These are phyloP conservation scores for Gardenia jasminoides DNA, from an alignment of 257 asterid species.

Conservation along the genomic window DNA sequence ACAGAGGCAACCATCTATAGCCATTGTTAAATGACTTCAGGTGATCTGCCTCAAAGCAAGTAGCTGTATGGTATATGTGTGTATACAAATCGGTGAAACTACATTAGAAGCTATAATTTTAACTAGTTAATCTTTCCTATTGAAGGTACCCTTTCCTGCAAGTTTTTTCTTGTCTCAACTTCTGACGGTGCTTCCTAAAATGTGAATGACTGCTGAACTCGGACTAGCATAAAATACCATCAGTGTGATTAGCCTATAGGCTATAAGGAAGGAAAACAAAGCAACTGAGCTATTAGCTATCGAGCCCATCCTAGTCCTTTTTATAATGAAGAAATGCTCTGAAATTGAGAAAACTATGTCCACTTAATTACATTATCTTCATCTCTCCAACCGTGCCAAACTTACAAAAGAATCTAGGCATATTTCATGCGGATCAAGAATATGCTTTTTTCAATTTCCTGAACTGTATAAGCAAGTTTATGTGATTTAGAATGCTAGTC, in stretches of 20 bases:
- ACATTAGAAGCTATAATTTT: not conserved
- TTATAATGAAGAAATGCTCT: not conserved
- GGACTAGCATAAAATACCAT: too few relatives aligned
- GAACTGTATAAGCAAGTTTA: not conserved
- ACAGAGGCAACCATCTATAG: too few relatives aligned
- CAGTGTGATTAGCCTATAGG: not conserved
- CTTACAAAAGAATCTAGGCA: too few relatives aligned
- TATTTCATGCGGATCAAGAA: too few relatives aligned
- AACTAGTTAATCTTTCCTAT: not conserved
- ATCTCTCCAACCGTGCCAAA: too few relatives aligned
- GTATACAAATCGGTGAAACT: too few relatives aligned
- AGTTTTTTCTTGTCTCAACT: not conserved
- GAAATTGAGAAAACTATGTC: not conserved
- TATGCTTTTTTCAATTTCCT: not conserved
- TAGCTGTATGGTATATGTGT: too few relatives aligned
- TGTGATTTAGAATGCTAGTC: conserved; percentile 5
- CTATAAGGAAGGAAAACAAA: not conserved
- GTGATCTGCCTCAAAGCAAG: too few relatives aligned
- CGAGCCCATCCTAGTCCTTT: not conserved
- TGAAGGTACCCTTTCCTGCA: not conserved
- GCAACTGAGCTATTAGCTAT: not conserved
- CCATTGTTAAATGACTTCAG: too few relatives aligned
- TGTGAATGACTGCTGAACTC: not conserved
- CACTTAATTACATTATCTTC: not conserved
- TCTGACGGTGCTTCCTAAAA: not conserved